These are phyloP conservation scores for Trichoderma citrinoviride DNA, from an alignment of 2,329 filamentous ascomycete genomes.

Conservation along the genomic window DNA sequence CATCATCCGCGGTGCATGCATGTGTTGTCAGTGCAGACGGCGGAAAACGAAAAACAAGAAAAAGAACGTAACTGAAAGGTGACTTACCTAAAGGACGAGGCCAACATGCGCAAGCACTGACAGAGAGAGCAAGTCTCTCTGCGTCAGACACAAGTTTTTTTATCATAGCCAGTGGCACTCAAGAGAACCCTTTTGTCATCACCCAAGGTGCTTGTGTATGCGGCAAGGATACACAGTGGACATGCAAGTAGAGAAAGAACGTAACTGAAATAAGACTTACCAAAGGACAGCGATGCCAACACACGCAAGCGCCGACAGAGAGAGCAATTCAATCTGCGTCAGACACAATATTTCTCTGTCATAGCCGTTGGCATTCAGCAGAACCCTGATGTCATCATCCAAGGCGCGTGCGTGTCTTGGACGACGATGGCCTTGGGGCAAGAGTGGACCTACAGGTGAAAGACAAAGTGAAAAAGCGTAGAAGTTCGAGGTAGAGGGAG, in stretches of 20 bases:
- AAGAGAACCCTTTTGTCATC: background rate
- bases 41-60: background rate
- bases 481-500: too few relatives aligned
- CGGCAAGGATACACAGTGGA: background rate
- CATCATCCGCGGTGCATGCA: background rate
- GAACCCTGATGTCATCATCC: background rate
- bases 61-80: too few relatives aligned
- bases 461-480: background rate
- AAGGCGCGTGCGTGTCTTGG: background rate
- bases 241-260: background rate
- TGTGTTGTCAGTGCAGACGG: background rate
- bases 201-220: background rate
- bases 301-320: background rate
- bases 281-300: background rate
- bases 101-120: too few relatives aligned
- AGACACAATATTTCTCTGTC: background rate
- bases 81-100: too few relatives aligned
- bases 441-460: too few relatives aligned
- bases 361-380: background rate
- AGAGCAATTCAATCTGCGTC: background rate
- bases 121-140: too few relatives aligned
- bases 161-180: background rate
- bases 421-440: background rate
- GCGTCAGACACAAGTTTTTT: background rate
- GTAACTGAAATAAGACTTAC: background rate